phyloP scores from a whole-genome alignment of 768 basidiomycete species.

The Russula virescens region DNA sequence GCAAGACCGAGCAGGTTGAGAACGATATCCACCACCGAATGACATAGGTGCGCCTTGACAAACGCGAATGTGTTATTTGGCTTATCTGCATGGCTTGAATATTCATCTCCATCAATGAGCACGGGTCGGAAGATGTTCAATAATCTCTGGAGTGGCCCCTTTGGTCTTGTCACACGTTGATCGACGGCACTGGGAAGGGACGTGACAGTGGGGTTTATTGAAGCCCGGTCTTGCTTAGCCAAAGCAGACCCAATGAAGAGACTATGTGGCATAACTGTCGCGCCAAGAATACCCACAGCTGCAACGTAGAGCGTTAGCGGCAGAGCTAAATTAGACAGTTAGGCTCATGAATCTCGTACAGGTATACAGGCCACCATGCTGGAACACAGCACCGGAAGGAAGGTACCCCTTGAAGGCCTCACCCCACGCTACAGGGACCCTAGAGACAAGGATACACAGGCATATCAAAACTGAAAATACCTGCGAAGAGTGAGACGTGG shows the following conservation, averaged over 20 bases:
- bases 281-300: slow-evolving; percentile 31
- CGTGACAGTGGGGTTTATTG: not conserved
- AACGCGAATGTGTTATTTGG: slow-evolving; percentile 53
- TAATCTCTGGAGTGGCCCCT: not conserved
- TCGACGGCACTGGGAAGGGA: not conserved
- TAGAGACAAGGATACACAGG: slow-evolving; percentile 25
- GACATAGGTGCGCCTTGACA: slow-evolving; percentile 56
- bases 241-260: slow-evolving; percentile 41
- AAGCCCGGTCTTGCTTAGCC: slow-evolving; percentile 38
- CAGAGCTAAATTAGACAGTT: not conserved
- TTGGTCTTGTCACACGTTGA: not conserved
- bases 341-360: slow-evolving; percentile 7
- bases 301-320: not conserved
- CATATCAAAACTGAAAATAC: slow-evolving; percentile 23
- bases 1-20: slow-evolving; percentile 75
- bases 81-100: slow-evolving; percentile 34
- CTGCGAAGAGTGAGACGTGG: not conserved
- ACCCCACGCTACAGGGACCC: slow-evolving; percentile 16
- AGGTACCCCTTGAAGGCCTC: slow-evolving; percentile 20
- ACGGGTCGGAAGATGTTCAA: slow-evolving; percentile 4
- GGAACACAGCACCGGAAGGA: slow-evolving; percentile 19
- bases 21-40: slow-evolving; percentile 62
- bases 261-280: slow-evolving; percentile 47
- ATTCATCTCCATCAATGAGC: slow-evolving; percentile 5
- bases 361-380: slow-evolving; percentile 20